Percentiles rank a stretch among this genome's conserved stretches.
phyloP scores from a whole-genome alignment of 441 rosid species.

The Flueggea neowawraea region DNA sequence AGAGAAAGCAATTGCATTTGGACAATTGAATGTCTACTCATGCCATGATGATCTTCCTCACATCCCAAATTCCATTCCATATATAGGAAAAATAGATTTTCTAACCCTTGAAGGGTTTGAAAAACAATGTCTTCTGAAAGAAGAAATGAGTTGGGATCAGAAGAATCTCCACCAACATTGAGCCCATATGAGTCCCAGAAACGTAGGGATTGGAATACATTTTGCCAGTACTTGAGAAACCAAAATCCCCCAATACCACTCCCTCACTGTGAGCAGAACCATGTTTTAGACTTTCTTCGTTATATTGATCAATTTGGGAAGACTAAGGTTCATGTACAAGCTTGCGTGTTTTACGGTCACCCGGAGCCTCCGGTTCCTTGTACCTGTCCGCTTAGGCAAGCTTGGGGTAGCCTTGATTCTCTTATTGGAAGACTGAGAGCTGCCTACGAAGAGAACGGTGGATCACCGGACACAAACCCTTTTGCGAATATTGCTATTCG shows the following conservation, averaged over 20 bases:
- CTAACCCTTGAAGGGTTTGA: too few species aligned
- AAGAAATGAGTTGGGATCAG: too few species aligned
- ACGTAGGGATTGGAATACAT: too few species aligned
- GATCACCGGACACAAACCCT: conserved; percentile 68
- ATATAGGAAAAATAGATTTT: too few species aligned
- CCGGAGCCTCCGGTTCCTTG: conserved; percentile 81
- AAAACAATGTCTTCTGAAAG: too few species aligned
- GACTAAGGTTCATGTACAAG: conserved; percentile 73
- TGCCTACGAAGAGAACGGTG: conserved; percentile 82
- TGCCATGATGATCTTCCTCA: too few species aligned
- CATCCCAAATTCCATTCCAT: too few species aligned
- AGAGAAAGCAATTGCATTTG: too few species aligned
- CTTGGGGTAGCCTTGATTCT: conserved; percentile 94
- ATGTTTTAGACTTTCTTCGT: conserved; percentile 68
- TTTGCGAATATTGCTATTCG: conserved; percentile 66
- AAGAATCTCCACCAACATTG: too few species aligned
- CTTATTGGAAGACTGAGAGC: conserved; percentile 83
- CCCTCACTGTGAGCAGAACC: conserved; percentile 57
- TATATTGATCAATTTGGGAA: conserved; percentile 83
- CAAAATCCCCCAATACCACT: conserved; percentile 70
- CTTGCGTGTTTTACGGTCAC: conserved; percentile 72
- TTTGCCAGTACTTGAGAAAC: conserved; percentile 39
- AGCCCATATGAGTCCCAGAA: too few species aligned
- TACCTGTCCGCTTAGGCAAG: conserved; percentile 74
- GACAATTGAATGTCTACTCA: too few species aligned